Evolutionary conservation across 768 basidiomycete genomes (phyloP).

Genomic region (Erythrobasidium yunnanense): DNA sequence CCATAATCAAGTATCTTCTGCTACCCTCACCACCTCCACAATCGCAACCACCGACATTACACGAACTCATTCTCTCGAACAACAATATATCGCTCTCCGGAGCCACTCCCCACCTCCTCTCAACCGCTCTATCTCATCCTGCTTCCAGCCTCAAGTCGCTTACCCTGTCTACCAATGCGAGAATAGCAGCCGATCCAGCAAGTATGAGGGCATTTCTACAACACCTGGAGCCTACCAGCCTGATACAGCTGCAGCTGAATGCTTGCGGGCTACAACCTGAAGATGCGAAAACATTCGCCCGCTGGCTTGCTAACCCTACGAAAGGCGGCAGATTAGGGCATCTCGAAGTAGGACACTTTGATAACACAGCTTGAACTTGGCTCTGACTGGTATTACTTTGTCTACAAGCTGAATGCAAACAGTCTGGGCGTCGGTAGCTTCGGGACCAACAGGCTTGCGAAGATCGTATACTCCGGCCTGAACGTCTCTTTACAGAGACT

Average conservation of each 20-base stretch:
- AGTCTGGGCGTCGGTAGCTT: slow-evolving; percentile 1
- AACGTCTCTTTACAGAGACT: slow-evolving; percentile 16
- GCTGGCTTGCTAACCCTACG: slow-evolving; percentile 14
- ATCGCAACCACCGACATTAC: slow-evolving; percentile 15
- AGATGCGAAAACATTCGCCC: neutral
- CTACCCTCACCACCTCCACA: slow-evolving; percentile 26
- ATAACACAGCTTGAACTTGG: neutral
- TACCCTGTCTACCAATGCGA: slow-evolving; percentile 7
- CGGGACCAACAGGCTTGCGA: slow-evolving; percentile 15
- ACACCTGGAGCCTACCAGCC: slow-evolving; percentile 15
- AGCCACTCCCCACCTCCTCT: slow-evolving; percentile 18
- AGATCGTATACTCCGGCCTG: slow-evolving; percentile 25
- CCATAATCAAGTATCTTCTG: slow-evolving; percentile 23
- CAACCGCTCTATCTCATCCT: slow-evolving; percentile 26
- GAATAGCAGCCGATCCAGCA: neutral
- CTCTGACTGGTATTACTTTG: too few species aligned
- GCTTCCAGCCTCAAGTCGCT: slow-evolving; percentile 2
- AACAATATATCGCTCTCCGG: slow-evolving; percentile 17
- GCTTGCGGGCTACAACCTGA: slow-evolving; percentile 10
- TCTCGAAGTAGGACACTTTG: neutral
- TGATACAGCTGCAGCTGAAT: slow-evolving; percentile 24
- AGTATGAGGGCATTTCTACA: slow-evolving; percentile 4
- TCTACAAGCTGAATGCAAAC: slow-evolving; percentile 27
- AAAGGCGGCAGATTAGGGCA: slow-evolving; percentile 18
- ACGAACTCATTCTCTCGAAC: slow-evolving; percentile 1